Evolutionary conservation across 2,329 filamentous ascomycete species (phyloP).

Genomic region (Aspergillus ibericus): DNA sequence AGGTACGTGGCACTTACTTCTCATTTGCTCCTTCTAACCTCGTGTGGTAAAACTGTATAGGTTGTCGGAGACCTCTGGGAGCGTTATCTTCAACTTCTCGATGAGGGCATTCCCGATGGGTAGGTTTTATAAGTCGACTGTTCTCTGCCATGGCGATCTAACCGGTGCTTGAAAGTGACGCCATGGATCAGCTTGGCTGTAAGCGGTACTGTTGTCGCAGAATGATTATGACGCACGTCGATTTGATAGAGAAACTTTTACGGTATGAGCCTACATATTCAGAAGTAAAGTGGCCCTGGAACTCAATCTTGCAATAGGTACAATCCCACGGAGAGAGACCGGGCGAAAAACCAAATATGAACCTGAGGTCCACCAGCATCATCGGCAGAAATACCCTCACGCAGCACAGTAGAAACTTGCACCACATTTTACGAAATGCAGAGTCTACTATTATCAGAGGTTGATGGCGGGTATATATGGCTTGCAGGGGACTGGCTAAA

Average conservation of each 20-base stretch:
- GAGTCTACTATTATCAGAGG: background rate
- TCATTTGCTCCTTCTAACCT: constrained; percentile 7
- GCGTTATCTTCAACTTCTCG: constrained; percentile 84
- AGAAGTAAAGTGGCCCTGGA: background rate
- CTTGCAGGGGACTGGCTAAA: background rate
- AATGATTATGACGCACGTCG: constrained; percentile 99
- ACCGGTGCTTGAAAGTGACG: constrained; percentile 63
- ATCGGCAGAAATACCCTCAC: background rate
- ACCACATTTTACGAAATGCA: background rate
- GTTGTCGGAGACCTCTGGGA: constrained; percentile 98
- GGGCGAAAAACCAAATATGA: constrained; percentile 38
- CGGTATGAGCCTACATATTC: constrained; percentile 59
- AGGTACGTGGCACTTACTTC: constrained; percentile 59
- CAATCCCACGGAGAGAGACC: constrained; percentile 51
- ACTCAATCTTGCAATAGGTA: constrained; percentile 36
- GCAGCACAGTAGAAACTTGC: too few species aligned
- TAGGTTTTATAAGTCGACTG: constrained; percentile 45
- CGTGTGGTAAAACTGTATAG: constrained; percentile 49
- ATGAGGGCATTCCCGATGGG: constrained; percentile 74
- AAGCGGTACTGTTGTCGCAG: constrained; percentile 97
- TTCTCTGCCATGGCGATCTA: constrained; percentile 3
- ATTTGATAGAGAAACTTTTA: constrained; percentile 96
- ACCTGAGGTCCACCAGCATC: background rate
- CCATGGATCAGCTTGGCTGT: constrained; percentile 91
- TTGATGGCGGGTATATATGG: background rate